Percentiles rank a stretch among this genome's conserved stretches.
Evolutionary conservation across 805 yeast species (phyloP).

Genomic region (Kuraishia hungarica): DNA sequence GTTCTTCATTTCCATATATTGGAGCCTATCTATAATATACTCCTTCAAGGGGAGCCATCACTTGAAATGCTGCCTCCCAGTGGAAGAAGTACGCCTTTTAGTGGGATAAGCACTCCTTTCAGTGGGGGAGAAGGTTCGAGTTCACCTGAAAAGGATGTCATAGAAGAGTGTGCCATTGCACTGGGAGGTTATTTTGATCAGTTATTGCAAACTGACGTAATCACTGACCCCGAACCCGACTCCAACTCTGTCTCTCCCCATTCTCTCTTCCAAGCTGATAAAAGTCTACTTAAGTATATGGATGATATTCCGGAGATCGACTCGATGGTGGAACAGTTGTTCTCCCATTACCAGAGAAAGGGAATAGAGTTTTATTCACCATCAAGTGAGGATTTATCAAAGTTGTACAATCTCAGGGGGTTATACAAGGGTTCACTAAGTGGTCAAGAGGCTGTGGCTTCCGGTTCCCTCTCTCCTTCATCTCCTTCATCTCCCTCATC

Average conservation of each 20-base stretch:
- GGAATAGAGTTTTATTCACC: constrained; percentile 8
- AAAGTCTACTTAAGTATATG: constrained; percentile 3
- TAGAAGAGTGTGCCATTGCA: constrained; percentile 18
- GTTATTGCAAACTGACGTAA: constrained; percentile 2
- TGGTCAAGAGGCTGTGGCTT: too few species aligned
- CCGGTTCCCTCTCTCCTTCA: too few species aligned
- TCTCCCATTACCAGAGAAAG: constrained; percentile 12
- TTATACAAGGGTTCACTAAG: too few species aligned
- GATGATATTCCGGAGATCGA: constrained; percentile 21
- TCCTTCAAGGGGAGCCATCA: background rate
- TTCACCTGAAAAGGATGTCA: constrained; percentile 8
- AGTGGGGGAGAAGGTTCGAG: background rate
- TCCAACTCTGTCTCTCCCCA: constrained; percentile 1
- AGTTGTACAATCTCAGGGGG: constrained; percentile 4
- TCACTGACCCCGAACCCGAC: constrained; percentile 4
- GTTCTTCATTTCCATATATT: background rate
- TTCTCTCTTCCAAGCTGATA: constrained; percentile 6
- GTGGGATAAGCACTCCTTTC: too few species aligned
- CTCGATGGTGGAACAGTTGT: constrained; percentile 24
- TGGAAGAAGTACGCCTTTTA: background rate
- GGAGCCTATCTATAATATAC: background rate
- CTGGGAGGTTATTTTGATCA: constrained; percentile 10
- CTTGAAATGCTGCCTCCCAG: background rate
- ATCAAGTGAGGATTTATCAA: background rate
- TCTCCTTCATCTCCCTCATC: too few species aligned